Percentiles rank a stretch among this genome's conserved stretches.
phyloP scores from a whole-genome alignment of 1,284 basidiomycete species.

The Sporisorium sorghi region DNA sequence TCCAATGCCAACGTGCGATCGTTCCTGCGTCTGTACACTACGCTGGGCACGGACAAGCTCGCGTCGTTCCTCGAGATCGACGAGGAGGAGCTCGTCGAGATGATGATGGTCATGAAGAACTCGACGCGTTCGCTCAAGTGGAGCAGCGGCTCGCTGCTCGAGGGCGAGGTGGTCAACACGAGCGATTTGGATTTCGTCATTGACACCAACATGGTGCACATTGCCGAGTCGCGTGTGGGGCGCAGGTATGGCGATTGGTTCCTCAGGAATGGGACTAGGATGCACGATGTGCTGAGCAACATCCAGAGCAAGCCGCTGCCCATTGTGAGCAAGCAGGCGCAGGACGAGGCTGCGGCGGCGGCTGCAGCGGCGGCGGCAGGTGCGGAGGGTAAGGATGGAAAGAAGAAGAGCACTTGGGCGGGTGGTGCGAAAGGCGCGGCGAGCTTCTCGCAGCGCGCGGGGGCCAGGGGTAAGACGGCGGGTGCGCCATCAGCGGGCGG shows the following conservation, averaged over 20 bases:
- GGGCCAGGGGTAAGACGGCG: background rate
- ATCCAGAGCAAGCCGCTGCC: conserved; percentile 61
- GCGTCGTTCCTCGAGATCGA: conserved; percentile 85
- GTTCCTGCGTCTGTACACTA: conserved; percentile 94
- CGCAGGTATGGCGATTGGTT: conserved; percentile 95
- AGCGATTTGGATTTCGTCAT: conserved; percentile 96
- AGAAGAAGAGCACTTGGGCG: conserved; percentile 22
- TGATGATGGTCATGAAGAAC: conserved; percentile 96
- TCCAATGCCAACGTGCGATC: conserved; percentile 87
- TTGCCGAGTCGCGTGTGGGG: conserved; percentile 91
- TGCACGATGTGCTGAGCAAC: conserved; percentile 59
- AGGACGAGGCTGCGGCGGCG: conserved; percentile 25
- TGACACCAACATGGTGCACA: conserved; percentile 93
- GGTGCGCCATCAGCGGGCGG: conserved; percentile 4
- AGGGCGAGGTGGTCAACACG: conserved; percentile 86
- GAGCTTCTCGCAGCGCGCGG: background rate
- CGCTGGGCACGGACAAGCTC: conserved; percentile 89
- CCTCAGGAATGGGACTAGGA: conserved; percentile 75
- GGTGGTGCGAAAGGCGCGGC: conserved; percentile 5
- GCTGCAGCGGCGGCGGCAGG: conserved; percentile 10
- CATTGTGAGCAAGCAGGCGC: conserved; percentile 42
- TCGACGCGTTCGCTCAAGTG: conserved; percentile 76
- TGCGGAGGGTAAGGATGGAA: conserved; percentile 6
- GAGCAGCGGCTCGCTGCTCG: conserved; percentile 77
- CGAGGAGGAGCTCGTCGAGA: conserved; percentile 93